Evolutionary conservation across 495 filamentous ascomycete species (phyloP), one percentile per base, ranked within the genome.

Genomic region (Diplogelasinospora grovesii): DNA sequence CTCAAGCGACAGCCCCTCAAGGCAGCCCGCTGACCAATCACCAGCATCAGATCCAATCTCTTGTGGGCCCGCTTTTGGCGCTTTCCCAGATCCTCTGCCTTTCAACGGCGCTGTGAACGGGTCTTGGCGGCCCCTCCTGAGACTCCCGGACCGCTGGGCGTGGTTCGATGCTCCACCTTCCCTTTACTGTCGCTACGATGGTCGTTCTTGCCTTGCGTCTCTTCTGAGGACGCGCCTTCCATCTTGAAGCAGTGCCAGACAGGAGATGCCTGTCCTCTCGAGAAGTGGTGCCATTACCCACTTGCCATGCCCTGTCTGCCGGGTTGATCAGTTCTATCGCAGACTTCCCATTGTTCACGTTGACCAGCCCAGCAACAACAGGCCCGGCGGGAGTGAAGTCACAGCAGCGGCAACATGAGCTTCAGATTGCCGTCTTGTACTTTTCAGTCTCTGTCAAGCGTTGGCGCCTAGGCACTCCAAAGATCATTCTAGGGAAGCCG

Each of bases 241-340:
- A n/a, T n/a, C n/a, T n/a, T n/a, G n/a, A n/a, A n/a, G 24, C 20
- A 37, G 22, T 16, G 21, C 35, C 22, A 5, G 28, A 21, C 19
- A 35, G 15, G 21, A 33, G 7, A 18, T 29, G 36, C 24, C 11
- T 29, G 34, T 11, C 2, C 9, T 30, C 20, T n/a, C 39, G 28
- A 9, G 49, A 54, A 58, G 49, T 65, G 57, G 64, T 54, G 55
- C 52, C 54, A 68, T 64, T 60, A 52, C 49, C 62, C 61, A 63
- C 64, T 43, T 50, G 36, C 28, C 25, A 43, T 48, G 28, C 49
- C 48, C 30, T 43, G 25, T 33, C 28, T 42, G 33, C 18, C 39
- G 48, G 18, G 50, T 24, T 33, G 39, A 50, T 56, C 52, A 51
- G 47, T 49, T 45, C 45, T 46, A 52, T 46, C 48, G 45, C 42